Conservation (phyloP, 768 basidiomycete genomes). For the Leucocoprinus sp. region DNA sequence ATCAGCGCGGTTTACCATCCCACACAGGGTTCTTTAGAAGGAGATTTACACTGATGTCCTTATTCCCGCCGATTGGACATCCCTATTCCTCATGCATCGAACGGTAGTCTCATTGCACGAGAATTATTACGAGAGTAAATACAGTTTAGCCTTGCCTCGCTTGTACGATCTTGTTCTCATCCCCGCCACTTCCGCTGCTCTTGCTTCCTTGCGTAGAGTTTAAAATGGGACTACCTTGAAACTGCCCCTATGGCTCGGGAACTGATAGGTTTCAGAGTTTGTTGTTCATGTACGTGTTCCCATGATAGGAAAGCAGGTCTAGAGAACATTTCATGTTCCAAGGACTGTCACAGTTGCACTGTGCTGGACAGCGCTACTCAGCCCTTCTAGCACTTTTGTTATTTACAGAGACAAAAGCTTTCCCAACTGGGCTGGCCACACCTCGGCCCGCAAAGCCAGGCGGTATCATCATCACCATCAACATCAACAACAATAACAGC, state of each 20-base stretch:
- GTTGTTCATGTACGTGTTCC: background rate
- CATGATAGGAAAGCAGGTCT: background rate
- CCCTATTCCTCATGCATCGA: slow-evolving; percentile 7
- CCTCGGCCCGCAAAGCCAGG: too few species aligned
- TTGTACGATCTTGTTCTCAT: background rate
- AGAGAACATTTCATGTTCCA: background rate
- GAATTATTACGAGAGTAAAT: slow-evolving; percentile 6
- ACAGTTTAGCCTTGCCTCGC: background rate
- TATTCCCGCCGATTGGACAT: background rate
- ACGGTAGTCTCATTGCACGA: background rate
- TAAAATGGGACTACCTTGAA: background rate
- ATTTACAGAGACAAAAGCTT: too few species aligned
- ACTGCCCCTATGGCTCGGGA: slow-evolving; percentile 3
- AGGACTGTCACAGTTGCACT: too few species aligned
- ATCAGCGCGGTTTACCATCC: background rate
- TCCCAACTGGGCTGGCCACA: too few species aligned
- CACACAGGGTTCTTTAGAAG: background rate
- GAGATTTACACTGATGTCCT: slow-evolving; percentile 2
- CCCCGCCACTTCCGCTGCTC: background rate
- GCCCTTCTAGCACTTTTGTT: too few species aligned
- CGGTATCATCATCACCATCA: too few species aligned
- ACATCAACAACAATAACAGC: too few species aligned
- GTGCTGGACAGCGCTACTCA: too few species aligned
- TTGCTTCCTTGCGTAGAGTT: background rate
- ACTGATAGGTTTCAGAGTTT: background rate